phyloP scores from a whole-genome alignment of 306 rosid species.

The Carpinus viminea region DNA sequence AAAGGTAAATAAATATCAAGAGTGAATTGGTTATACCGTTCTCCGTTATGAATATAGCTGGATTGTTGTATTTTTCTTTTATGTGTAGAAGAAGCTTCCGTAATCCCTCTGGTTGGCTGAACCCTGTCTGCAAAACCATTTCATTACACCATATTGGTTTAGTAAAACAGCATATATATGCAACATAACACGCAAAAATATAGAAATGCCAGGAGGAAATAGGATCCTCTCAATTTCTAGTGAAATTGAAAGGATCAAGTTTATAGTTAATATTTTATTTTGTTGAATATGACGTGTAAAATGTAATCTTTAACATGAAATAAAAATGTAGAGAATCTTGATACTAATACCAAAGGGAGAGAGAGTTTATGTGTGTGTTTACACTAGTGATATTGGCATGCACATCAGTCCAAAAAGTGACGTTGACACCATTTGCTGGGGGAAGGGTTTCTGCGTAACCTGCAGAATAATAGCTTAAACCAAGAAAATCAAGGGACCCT shows the following conservation, averaged over 20 bases:
- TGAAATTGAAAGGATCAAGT: too few species aligned
- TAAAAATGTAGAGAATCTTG: too few species aligned
- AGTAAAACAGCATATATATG: too few species aligned
- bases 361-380: background rate
- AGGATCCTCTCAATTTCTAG: too few species aligned
- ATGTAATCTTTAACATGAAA: too few species aligned
- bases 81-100: conserved; percentile 31
- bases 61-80: conserved; percentile 38
- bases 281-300: too few species aligned
- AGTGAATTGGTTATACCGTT: conserved; percentile 37
- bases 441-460: conserved; percentile 38
- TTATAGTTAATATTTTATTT: too few species aligned
- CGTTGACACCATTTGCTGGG: conserved; percentile 22
- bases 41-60: conserved; percentile 53
- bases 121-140: conserved; percentile 43
- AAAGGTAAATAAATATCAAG: too few species aligned
- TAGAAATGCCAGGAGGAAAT: too few species aligned
- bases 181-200: too few species aligned
- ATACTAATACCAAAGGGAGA: too few species aligned
- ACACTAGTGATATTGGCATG: conserved; percentile 26
- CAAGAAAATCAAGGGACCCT: conserved; percentile 64
- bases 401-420: conserved; percentile 32
- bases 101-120: conserved; percentile 50
- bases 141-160: background rate
- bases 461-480: conserved; percentile 60